Conservation (phyloP, 2,329 filamentous ascomycete genomes). For the Stachybotrys chartarum region DNA sequence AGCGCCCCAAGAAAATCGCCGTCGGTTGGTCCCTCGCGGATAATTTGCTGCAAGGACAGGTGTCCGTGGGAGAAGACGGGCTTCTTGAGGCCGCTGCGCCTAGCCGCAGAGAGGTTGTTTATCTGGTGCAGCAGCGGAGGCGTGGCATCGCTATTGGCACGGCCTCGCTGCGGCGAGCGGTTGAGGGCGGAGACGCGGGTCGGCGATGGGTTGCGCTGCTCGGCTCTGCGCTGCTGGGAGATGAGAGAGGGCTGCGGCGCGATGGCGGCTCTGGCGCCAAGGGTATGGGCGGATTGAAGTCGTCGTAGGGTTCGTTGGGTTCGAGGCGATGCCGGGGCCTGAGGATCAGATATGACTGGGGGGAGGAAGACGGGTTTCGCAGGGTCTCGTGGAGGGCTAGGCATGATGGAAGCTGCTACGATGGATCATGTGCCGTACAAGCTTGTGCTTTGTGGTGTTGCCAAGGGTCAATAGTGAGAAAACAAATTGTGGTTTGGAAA, state of each 20-base stretch:
- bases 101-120: constrained; percentile 25
- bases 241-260: constrained; percentile 50
- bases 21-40: constrained; percentile 72
- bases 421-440: neutral
- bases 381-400: constrained; percentile 11
- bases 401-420: constrained; percentile 5
- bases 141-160: constrained; percentile 68
- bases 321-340: constrained; percentile 53
- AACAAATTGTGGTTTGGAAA: too few relatives aligned
- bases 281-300: constrained; percentile 67
- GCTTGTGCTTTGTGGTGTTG: too few relatives aligned
- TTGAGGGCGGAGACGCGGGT: constrained; percentile 15
- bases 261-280: constrained; percentile 47
- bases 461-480: too few relatives aligned
- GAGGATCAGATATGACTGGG: constrained; percentile 34
- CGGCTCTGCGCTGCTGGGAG: constrained; percentile 52
- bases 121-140: constrained; percentile 28
- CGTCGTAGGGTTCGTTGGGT: constrained; percentile 63
- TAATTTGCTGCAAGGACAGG: constrained; percentile 63
- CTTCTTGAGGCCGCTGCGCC: constrained; percentile 32
- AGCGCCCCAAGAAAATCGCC: constrained; percentile 61
- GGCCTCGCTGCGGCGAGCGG: constrained; percentile 47
- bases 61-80: constrained; percentile 43
- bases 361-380: constrained; percentile 8
- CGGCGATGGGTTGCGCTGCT: constrained; percentile 29